Evolutionary conservation across 2,329 filamentous ascomycete species (phyloP), one percentile per base, ranked within the genome.

Genomic region (Annulohypoxylon truncatum): DNA sequence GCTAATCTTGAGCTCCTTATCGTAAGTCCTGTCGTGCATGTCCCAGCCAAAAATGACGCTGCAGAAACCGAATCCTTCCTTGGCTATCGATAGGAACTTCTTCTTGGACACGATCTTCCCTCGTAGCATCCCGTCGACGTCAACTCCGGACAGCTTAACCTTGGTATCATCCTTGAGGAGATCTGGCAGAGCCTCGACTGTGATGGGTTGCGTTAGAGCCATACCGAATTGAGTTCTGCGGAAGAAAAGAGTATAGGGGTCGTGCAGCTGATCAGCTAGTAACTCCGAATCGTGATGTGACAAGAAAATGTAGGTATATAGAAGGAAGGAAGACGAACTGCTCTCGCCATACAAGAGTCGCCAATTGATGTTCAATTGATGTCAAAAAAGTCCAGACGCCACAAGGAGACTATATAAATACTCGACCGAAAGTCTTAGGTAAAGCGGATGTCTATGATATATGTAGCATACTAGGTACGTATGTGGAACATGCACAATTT

Each of bases 1-100:
- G 77, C 90, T 93, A 74, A 94, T 90, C 74, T 86, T 86, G 60
- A 94, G 84, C 77, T 94, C 91, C 70, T 85, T 85, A 77, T 90
- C 91, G 78, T 94, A 95, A 29, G 90, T 92, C 78, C 88, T 84
- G 73, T 96, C 92, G 75, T 95, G 92, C 91, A 94, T 94, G 75
- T 95, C 92, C 92, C 92, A 95, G 73, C 92, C 92, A 75, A 94
- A 95, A 71, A 94, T 87, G 61, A 94, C 92, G 12, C 90, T 93
- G 81, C 92, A 94, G 82, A 95, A 94, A 15, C 92, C 92, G 71
- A 95, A 95, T 20, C 92, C 92, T 60, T 90, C 87, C 64, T 88
- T 81, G 4, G 89, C 89, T 55, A 94, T 87, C 4, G 90, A 90
- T 26, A 94, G 81, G 77, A 95, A 95, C 81, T 96, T 95, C 77